Base-by-base conservation (phyloP, 2,329 filamentous ascomycete genomes). In the Aspergillus quadricinctus region DNA sequence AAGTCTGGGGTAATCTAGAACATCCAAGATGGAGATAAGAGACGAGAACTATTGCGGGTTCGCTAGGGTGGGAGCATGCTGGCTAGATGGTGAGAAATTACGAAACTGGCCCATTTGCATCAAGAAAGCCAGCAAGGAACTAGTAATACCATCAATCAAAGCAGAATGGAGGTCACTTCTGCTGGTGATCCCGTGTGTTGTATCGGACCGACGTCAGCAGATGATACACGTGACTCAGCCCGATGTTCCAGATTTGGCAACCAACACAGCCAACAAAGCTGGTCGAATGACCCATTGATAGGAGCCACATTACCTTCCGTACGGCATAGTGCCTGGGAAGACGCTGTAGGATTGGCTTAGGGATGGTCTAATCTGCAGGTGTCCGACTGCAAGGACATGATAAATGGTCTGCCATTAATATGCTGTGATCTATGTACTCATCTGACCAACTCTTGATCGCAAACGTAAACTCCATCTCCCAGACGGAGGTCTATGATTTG, bases 131-230 rank as follows among this genome's bases (percentile, higher is more conserved):
- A 46, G 21, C 23, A 46, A 27, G 23, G 9, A 14, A 7, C 5
- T 17, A 25, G 23, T 27, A 14, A 46, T 23, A 46, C n/a, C 19
- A 46, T 27, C 21, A 52, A 43, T 9, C 19, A 46, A 45, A 17
- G 23, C 21, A 45, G 25, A 46, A 23, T 19, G 27, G 52, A 23
- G 21, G 45, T 21, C 21, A 3, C 19, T 37, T 11, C 21, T 40
- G 49, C n/a, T 25, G 49, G 10, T 40, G 23, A 35, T 46, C 50
- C 21, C 17, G 40, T 29, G 35, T 46, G 21, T 46, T 46, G 23
- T 25, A 9, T 25, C 17, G 29, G 3, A 57, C 60, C 19, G 62
- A 61, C 35, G 57, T 57, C 50, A 54, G 53, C 49, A 50, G 49
- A 19, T 5, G 11, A 37, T 9, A 9, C 49, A 50, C 49, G 49